Evolutionary conservation across 768 basidiomycete genomes (phyloP), one percentile per base, ranked within the genome.

Genomic region (Boletus patriciae): DNA sequence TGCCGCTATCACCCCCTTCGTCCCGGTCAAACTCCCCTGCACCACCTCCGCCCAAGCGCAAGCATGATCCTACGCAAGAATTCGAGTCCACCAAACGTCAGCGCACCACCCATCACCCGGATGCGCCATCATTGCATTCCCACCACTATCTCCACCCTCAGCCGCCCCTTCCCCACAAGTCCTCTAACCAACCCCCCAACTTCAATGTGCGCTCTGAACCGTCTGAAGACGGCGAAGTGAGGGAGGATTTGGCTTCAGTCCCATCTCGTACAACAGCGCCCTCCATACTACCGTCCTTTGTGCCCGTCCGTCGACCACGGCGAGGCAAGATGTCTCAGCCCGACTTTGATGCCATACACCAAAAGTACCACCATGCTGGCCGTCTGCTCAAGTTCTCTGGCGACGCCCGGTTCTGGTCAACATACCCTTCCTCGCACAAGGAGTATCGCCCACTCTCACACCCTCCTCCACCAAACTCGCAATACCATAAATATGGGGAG

Each of bases 361-460:
- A 87, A 67, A 84, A 80, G 66, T 92, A 89, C 67, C 84, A 90
- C 62, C 73, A 72, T 4, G 80, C 81, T 19, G 92, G 88, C 21
- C 84, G 90, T 55, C 75, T 79, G 62, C 86, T 94, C 68, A 92
- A 94, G 73, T 91, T 89, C 67, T 91, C 90, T 1, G 90, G 90
- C 25, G 88, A 91, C 66, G 82, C 85, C 44, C 85, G 90, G 37
- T 85, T 89, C 63, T 85, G 83, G 82, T 87, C 89, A 18, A 85
- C 87, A 37, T 89, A 83, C 66, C 80, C 84, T 27, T 77, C 83
- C 6, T 77, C 79, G 3, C 82, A 86, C 71, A 81, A 80, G 66
- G 83, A 86, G 63, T 87, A 84, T 69, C 78, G 80, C 18, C 81
- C 87, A 8, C 75, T 91, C 13, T 70, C 76, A 6, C 77, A 82